A percentile compares a stretch with the other conserved stretches of the same genome.
Evolutionary conservation across 2,329 filamentous ascomycete species (phyloP).

Genomic region (Helicocarpus griseus): DNA sequence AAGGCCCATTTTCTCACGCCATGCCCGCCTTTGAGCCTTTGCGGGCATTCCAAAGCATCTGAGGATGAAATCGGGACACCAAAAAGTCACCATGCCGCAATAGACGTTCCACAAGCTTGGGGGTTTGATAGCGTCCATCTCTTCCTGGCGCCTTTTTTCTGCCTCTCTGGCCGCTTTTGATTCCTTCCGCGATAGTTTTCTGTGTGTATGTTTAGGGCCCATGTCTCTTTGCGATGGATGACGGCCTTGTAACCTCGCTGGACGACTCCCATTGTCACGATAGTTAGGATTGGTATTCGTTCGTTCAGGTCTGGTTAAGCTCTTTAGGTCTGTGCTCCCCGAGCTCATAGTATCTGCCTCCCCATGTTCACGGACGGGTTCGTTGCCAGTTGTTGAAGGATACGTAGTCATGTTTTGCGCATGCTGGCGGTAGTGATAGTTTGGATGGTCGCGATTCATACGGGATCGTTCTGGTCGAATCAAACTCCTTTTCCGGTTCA

Average conservation of each 20-base stretch:
- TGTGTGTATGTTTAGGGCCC: constrained; percentile 32
- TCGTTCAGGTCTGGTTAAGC: constrained; percentile 21
- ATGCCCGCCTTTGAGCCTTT: constrained; percentile 81
- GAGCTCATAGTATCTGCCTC: constrained; percentile 46
- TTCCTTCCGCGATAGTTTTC: constrained; percentile 56
- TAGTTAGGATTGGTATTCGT: constrained; percentile 10
- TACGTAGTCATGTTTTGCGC: constrained; percentile 84
- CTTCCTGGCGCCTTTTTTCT: constrained; percentile 49
- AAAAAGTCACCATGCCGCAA: constrained; percentile 88
- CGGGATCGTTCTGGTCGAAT: constrained; percentile 80
- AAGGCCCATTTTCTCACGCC: constrained; percentile 96
- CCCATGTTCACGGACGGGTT: constrained; percentile 67
- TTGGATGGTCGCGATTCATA: constrained; percentile 78
- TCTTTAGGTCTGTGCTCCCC: constrained; percentile 51
- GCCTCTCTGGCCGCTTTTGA: constrained; percentile 47
- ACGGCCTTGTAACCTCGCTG: constrained; percentile 19
- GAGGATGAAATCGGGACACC: constrained; percentile 78
- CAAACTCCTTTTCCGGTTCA: constrained; percentile 72
- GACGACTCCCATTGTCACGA: constrained; percentile 21
- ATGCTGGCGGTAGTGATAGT: constrained; percentile 93
- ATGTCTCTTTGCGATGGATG: constrained; percentile 8
- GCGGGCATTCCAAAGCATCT: constrained; percentile 76
- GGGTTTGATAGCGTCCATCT: constrained; percentile 57
- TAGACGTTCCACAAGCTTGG: constrained; percentile 93
- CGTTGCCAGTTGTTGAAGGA: constrained; percentile 86